Evolutionary conservation across 2,329 filamentous ascomycete species (phyloP), one percentile per base, ranked within the genome.

Genomic region (Cryphonectria naterciae): DNA sequence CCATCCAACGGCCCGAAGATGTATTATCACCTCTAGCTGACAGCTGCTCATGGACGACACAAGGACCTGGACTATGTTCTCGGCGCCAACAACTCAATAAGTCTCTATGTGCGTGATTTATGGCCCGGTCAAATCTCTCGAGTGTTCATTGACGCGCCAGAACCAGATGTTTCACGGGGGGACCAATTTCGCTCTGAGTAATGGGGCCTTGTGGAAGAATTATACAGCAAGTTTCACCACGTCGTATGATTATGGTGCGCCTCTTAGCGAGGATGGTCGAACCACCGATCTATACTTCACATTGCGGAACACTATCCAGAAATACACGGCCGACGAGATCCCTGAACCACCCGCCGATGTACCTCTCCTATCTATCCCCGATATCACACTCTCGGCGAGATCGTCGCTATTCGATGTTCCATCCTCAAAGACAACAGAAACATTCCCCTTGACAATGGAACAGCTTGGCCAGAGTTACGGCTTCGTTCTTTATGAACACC

Each of bases 171-270:
- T 86, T 71, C 85, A 87, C 72, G 85, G 85, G 4, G 85, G 85
- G 1, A 86, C 84, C 2, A 86, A 85, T 70, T 86, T 83, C 71
- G 85, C 80, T 0, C 84, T 85, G 71, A 77, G 82, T 32, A 85
- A 83, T 74, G 85, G 85, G 10, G 83, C 81, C 1, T 75, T 84
- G 15, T 85, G 82, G 80, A 78, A 78, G 64, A 80, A 83, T 67
- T 77, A 77, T 11, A 79, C 80, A 25, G 79, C 79, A 8, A 78
- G 78, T 25, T 81, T 85, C 65, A 85, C 81, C 0, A 82, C 83
- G 2, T 84, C 82, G 71, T 87, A 86, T 72, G 85, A 87, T 74
- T 86, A 86, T 66, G 84, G 83, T 35, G 78, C 85, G 0, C 83
- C 85, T 1, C 77, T 87, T 10, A 84, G 85, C 65, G 85, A 87